These are phyloP conservation scores for Fusarium bulbicola DNA, from an alignment of 2,329 filamentous ascomycete genomes.

Conservation along the genomic window DNA sequence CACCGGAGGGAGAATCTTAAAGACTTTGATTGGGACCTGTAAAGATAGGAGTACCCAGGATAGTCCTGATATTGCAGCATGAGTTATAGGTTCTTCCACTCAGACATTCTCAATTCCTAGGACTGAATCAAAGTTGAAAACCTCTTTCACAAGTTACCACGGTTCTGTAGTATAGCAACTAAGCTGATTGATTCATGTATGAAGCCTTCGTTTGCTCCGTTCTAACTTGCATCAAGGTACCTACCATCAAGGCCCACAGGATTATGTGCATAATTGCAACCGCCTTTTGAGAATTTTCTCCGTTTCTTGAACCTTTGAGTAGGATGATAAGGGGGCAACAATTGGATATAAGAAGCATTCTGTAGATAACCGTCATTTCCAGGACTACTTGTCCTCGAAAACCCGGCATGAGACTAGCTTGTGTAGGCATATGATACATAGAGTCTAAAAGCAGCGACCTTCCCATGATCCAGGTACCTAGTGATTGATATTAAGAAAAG, in stretches of 20 bases:
- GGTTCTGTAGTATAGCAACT: neutral
- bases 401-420: slow-evolving; percentile 6
- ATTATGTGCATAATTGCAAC: neutral
- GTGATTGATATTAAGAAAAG: slow-evolving; percentile 22
- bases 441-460: slow-evolving; percentile 11
- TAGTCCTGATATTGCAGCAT: neutral
- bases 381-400: neutral
- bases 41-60: neutral
- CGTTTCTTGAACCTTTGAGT: neutral
- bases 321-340: neutral
- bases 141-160: neutral
- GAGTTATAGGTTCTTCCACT: neutral
- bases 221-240: neutral
- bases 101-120: neutral
- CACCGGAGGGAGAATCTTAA: neutral
- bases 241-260: too few relatives aligned
- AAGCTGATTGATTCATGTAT: neutral
- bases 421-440: slow-evolving; percentile 37
- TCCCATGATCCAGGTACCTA: slow-evolving; percentile 15
- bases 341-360: neutral
- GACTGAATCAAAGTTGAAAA: neutral
- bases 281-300: neutral
- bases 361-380: slow-evolving; percentile 2
- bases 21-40: neutral
- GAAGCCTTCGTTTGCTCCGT: neutral